Percentiles rank a stretch among this genome's conserved stretches.
These are phyloP conservation scores for Pleurotus ostreatus DNA, from an alignment of 768 basidiomycete genomes.

Conservation along the genomic window DNA sequence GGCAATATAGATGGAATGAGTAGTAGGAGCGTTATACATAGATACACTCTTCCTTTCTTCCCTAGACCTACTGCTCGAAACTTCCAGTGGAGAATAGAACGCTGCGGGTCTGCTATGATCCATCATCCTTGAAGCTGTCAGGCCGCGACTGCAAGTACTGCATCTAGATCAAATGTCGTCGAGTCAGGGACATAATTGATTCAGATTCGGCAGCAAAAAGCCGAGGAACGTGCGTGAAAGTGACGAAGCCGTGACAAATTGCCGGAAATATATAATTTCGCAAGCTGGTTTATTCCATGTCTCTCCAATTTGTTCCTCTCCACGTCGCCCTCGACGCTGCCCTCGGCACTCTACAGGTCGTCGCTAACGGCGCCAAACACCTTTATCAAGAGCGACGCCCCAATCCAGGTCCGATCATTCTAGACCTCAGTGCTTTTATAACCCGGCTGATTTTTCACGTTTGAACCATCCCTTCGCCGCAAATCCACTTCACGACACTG, in stretches of 20 bases:
- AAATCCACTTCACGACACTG: neutral
- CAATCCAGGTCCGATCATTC: slow-evolving; percentile 25
- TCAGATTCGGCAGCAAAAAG: slow-evolving; percentile 10
- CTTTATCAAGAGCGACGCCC: slow-evolving; percentile 8
- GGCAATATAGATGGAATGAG: slow-evolving; percentile 68
- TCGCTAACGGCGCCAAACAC: neutral
- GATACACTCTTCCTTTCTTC: too few species aligned
- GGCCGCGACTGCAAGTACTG: neutral
- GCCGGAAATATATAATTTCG: slow-evolving; percentile 1
- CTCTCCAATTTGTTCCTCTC: slow-evolving; percentile 19
- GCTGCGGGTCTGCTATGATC: too few species aligned
- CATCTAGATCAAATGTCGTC: neutral
- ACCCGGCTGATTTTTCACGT: slow-evolving; percentile 1
- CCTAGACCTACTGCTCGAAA: slow-evolving; percentile 8
- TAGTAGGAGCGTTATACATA: slow-evolving; percentile 27
- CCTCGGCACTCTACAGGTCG: slow-evolving; percentile 2
- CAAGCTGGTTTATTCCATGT: neutral
- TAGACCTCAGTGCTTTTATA: slow-evolving; percentile 13
- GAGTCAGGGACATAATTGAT: neutral
- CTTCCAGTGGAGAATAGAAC: neutral
- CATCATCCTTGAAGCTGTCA: neutral
- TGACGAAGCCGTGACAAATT: slow-evolving; percentile 15
- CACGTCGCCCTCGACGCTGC: slow-evolving; percentile 1
- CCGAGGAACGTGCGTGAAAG: slow-evolving; percentile 54
- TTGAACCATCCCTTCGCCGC: neutral